These are phyloP conservation scores for Daldinia eschscholtzii DNA, from an alignment of 2,329 filamentous ascomycete genomes.

Conservation along the genomic window DNA sequence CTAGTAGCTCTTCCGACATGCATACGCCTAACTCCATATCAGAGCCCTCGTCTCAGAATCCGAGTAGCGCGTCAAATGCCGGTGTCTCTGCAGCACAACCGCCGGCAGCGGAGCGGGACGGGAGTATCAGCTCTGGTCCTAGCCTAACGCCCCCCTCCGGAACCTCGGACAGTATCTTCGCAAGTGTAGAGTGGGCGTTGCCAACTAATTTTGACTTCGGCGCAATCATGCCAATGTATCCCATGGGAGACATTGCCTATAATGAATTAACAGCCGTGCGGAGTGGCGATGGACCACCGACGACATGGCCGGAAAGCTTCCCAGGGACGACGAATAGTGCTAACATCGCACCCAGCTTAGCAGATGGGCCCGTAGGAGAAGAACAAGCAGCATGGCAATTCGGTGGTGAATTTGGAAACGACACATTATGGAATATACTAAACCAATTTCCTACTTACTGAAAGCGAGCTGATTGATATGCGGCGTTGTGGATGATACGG, in stretches of 20 bases:
- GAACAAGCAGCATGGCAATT: conserved; percentile 61
- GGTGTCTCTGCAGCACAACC: conserved; percentile 34
- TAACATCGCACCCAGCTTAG: conserved; percentile 26
- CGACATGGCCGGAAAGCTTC: conserved; percentile 45
- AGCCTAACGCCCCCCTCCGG: conserved; percentile 46
- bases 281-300: conserved; percentile 43
- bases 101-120: conserved; percentile 40
- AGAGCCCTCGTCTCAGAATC: conserved; percentile 32
- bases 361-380: conserved; percentile 21
- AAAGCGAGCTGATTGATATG: conserved; percentile 12
- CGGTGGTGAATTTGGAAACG: conserved; percentile 66
- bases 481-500: conserved; percentile 16
- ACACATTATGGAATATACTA: conserved; percentile 69
- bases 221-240: conserved; percentile 67
- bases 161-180: conserved; percentile 39
- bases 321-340: conserved; percentile 28
- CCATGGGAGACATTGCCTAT: conserved; percentile 68
- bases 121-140: conserved; percentile 39
- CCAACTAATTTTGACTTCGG: conserved; percentile 64
- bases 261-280: conserved; percentile 65
- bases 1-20: conserved; percentile 37
- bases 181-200: conserved; percentile 55
- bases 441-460: conserved; percentile 61
- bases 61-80: conserved; percentile 23
- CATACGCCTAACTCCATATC: conserved; percentile 28